Conservation (phyloP, 139 green algal species). For the Dunaliella sp. region DNA sequence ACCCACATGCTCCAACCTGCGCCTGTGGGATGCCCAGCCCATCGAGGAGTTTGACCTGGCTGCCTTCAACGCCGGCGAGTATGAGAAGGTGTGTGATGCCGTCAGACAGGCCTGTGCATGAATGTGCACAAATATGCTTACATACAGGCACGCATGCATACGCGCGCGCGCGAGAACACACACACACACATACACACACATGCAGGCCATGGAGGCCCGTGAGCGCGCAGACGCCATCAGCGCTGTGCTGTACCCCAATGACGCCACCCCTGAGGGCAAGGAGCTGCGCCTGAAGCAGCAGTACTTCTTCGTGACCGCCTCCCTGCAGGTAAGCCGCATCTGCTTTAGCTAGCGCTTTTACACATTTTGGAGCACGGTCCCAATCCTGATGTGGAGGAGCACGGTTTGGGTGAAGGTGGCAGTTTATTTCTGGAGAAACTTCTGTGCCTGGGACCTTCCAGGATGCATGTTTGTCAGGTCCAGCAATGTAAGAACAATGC, state of each 20-base stretch:
- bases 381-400: too few species aligned
- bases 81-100: conserved; percentile 54
- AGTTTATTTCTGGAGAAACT: too few species aligned
- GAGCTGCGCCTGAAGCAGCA: conserved; percentile 99
- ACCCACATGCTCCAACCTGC: conserved; percentile 89
- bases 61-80: conserved; percentile 85
- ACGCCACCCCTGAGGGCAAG: conserved; percentile 95
- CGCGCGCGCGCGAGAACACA: too few species aligned
- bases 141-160: not conserved
- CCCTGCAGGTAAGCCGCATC: conserved; percentile 79
- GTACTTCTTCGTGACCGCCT: conserved; percentile 97
- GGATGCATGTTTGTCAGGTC: too few species aligned
- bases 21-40: conserved; percentile 93
- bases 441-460: too few species aligned
- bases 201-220: conserved; percentile 75
- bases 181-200: not conserved
- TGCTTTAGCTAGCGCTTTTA: not conserved
- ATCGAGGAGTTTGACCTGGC: conserved; percentile 92
- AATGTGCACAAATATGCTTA: too few species aligned
- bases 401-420: too few species aligned
- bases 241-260: conserved; percentile 98
- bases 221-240: conserved; percentile 90
- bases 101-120: too few species aligned
- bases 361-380: too few species aligned
- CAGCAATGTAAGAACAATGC: too few species aligned